Conservation (phyloP, 202 grass and related monocot species). For the Elaeis oleifera region DNA sequence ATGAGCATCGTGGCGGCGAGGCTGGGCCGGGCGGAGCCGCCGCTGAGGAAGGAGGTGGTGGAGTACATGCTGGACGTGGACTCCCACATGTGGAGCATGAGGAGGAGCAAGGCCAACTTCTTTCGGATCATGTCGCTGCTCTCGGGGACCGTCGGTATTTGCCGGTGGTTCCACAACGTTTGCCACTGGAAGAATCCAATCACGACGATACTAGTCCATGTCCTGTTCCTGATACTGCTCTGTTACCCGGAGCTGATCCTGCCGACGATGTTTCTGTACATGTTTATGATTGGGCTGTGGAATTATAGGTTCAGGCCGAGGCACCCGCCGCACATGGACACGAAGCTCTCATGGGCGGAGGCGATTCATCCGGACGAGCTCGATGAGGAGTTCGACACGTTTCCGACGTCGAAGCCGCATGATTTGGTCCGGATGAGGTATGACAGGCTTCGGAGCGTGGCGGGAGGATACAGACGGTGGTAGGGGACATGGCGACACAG, state of each 20-base stretch:
- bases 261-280: conserved; percentile 39
- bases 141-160: conserved; percentile 29
- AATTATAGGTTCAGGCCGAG: conserved; percentile 44
- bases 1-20: conserved; percentile 45
- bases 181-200: conserved; percentile 48
- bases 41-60: conserved; percentile 55
- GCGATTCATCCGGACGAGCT: conserved; percentile 38
- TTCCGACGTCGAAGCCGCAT: conserved; percentile 50
- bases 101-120: conserved; percentile 65
- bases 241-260: conserved; percentile 66
- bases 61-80: conserved; percentile 63
- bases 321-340: conserved; percentile 41
- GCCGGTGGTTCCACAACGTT: conserved; percentile 41
- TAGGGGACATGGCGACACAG: conserved; percentile 57
- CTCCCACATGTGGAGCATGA: conserved; percentile 61
- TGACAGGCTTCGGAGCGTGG: conserved; percentile 70
- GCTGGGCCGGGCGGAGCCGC: conserved; percentile 54
- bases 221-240: conserved; percentile 36
- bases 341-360: conserved; percentile 56
- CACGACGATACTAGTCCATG: conserved; percentile 38
- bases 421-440: conserved; percentile 58
- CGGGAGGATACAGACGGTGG: conserved; percentile 62
- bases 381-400: conserved; percentile 73
- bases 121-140: conserved; percentile 40
- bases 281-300: conserved; percentile 38